phyloP scores from a whole-genome alignment of 805 yeast genomes.

The Metschnikowia chrysomelidarum region DNA sequence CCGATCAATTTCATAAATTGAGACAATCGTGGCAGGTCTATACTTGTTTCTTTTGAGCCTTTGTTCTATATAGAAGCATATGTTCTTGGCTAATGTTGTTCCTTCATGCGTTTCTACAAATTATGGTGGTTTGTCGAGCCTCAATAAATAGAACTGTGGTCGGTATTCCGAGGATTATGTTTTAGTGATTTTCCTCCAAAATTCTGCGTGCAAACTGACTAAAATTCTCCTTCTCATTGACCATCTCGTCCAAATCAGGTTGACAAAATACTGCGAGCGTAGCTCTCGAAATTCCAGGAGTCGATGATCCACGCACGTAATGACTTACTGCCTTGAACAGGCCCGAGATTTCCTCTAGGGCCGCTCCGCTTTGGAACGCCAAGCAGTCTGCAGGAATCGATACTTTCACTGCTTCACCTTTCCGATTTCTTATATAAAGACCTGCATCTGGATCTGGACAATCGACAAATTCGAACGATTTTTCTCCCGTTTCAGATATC shows the following conservation, averaged over 20 bases:
- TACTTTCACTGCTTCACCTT: constrained; percentile 46
- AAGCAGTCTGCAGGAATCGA: constrained; percentile 52
- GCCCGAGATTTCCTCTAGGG: constrained; percentile 50
- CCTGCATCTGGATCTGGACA: constrained; percentile 48
- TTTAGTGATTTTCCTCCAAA: constrained; percentile 19
- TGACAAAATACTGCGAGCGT: constrained; percentile 64
- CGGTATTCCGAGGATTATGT: too few species aligned
- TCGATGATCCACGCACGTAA: constrained; percentile 45
- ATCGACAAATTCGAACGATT: constrained; percentile 8
- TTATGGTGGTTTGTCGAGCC: too few species aligned
- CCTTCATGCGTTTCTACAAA: too few species aligned
- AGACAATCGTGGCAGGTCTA: too few species aligned
- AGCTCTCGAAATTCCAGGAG: constrained; percentile 43
- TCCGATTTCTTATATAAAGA: constrained; percentile 47
- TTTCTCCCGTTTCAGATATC: constrained; percentile 17
- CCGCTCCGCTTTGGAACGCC: constrained; percentile 62
- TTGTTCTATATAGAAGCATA: too few species aligned
- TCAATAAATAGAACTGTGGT: too few species aligned
- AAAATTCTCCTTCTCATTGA: constrained; percentile 46
- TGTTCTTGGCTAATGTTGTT: not conserved
- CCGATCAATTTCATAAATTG: too few species aligned
- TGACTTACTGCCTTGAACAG: constrained; percentile 59
- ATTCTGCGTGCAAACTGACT: constrained; percentile 48
- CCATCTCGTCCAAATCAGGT: constrained; percentile 50
- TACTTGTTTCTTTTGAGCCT: too few species aligned